Conservation (phyloP, 306 rosid genomes). For the Corylus americana region DNA sequence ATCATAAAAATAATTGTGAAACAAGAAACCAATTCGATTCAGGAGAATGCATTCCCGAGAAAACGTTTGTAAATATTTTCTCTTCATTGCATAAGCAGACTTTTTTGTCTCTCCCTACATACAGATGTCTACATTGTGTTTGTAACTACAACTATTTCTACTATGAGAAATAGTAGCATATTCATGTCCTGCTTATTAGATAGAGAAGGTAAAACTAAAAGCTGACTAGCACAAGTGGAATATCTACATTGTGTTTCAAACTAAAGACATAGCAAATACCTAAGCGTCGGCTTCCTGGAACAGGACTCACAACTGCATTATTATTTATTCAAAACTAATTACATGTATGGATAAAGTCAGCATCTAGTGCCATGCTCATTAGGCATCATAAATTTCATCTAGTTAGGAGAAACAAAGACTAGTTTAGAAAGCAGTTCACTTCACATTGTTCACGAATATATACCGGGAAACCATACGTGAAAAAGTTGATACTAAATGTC, state of each 20-base stretch:
- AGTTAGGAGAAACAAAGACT: background rate
- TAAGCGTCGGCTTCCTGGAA: slow-evolving; percentile 1
- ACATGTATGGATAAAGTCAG: slow-evolving; percentile 4
- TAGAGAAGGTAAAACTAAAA: background rate
- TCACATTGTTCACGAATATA: slow-evolving; percentile 47
- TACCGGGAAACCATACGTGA: slow-evolving; percentile 99
- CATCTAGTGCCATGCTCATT: background rate
- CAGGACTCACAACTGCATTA: slow-evolving; percentile 2
- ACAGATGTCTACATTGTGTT: background rate
- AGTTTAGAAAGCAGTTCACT: slow-evolving; percentile 15
- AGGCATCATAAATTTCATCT: background rate
- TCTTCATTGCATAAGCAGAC: no score
- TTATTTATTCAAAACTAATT: slow-evolving; percentile 7
- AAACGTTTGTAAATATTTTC: background rate
- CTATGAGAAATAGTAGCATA: no score
- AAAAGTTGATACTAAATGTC: slow-evolving; percentile 93
- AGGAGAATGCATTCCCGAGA: background rate
- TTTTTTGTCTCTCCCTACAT: no score
- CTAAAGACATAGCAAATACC: background rate
- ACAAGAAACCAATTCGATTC: background rate
- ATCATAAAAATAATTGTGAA: background rate
- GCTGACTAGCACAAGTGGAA: background rate
- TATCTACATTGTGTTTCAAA: background rate
- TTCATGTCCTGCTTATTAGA: background rate
- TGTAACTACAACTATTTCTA: background rate